Evolutionary conservation across 805 yeast species (phyloP).

Genomic region (Candida andamanensis): DNA sequence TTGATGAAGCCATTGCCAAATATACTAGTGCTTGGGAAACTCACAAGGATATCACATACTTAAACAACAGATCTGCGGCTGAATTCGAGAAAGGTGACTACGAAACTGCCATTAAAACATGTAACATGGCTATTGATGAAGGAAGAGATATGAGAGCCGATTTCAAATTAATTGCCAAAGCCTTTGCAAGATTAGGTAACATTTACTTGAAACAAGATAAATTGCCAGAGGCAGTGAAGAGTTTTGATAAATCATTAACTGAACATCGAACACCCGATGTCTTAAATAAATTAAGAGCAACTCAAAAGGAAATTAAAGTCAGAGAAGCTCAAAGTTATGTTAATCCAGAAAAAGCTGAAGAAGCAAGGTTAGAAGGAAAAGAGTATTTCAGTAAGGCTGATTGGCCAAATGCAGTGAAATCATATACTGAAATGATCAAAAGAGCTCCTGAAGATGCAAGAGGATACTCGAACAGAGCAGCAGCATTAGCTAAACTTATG

Average conservation of each 20-base stretch:
- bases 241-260: constrained; percentile 84
- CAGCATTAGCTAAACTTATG: constrained; percentile 89
- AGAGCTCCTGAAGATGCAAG: constrained; percentile 96
- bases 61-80: constrained; percentile 97
- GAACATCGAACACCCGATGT: constrained; percentile 97
- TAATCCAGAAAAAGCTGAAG: constrained; percentile 91
- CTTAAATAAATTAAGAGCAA: constrained; percentile 74
- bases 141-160: constrained; percentile 90
- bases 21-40: constrained; percentile 85
- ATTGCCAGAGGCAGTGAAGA: constrained; percentile 65
- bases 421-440: constrained; percentile 92
- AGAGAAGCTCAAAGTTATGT: constrained; percentile 74
- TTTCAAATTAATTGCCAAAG: constrained; percentile 85
- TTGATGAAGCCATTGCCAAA: constrained; percentile 85
- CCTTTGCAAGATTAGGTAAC: constrained; percentile 88
- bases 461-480: constrained; percentile 97
- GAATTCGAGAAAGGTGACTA: constrained; percentile 93
- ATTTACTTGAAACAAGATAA: constrained; percentile 72
- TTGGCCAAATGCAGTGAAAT: constrained; percentile 94
- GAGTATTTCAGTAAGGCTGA: constrained; percentile 83
- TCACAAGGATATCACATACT: constrained; percentile 79
- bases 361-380: constrained; percentile 90
- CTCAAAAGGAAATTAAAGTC: constrained; percentile 81
- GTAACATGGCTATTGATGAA: constrained; percentile 77
- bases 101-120: constrained; percentile 77